Conservation (phyloP, 78 protist genomes). For the Paulinella micropora region DNA sequence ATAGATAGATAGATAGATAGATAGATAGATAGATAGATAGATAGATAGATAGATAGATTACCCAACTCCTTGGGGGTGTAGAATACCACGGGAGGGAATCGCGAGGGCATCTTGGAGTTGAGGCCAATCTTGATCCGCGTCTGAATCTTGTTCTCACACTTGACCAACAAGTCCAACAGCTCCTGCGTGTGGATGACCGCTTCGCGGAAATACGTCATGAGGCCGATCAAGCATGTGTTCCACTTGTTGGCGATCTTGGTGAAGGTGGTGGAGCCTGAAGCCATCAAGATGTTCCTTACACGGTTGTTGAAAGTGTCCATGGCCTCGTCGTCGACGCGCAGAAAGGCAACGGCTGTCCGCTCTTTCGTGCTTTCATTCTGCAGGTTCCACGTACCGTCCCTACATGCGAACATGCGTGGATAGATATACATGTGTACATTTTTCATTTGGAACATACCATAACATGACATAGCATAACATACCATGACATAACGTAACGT, state of each 20-base stretch:
- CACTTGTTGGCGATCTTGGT: constrained; percentile 95
- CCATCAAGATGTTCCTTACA: constrained; percentile 86
- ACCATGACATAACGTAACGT: too few relatives aligned
- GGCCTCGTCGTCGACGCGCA: constrained; percentile 76
- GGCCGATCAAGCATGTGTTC: constrained; percentile 94
- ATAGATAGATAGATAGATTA: too few relatives aligned
- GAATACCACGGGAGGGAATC: constrained; percentile 99
- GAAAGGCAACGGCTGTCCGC: constrained; percentile 87
- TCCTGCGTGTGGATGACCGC: constrained; percentile 70
- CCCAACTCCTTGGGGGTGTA: constrained; percentile 93
- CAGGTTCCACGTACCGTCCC: constrained; percentile 93
- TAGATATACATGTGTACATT: too few relatives aligned
- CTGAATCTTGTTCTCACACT: constrained; percentile 98
- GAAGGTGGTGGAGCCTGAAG: constrained; percentile 95
- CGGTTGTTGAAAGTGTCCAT: constrained; percentile 79
- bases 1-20: too few relatives aligned
- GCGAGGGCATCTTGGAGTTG: constrained; percentile 98
- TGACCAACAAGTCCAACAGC: constrained; percentile 93
- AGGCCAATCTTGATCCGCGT: constrained; percentile 98
- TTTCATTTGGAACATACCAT: too few relatives aligned
- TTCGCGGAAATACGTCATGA: constrained; percentile 97
- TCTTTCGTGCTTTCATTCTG: constrained; percentile 89
- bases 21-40: too few relatives aligned
- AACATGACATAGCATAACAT: too few relatives aligned
- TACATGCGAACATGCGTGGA: too few relatives aligned